Base-by-base conservation (phyloP, 495 filamentous ascomycete genomes). In the Aspergillus campestris region DNA sequence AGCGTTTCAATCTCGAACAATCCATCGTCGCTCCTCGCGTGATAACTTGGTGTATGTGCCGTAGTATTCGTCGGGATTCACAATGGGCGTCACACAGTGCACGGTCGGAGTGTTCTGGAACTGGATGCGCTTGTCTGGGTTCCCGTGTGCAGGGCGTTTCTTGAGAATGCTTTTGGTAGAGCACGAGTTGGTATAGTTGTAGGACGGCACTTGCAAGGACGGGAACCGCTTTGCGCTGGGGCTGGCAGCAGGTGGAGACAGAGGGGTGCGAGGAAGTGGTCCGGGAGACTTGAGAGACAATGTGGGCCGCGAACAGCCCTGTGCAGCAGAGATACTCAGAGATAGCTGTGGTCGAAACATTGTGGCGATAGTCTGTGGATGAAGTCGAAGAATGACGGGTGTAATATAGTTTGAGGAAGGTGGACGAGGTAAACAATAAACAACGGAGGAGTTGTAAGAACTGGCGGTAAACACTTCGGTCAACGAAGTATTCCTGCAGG, bases 121-220 rank as follows among this genome's bases (percentile, higher is more conserved):
- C 33, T 72, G 60, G 28, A 76, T 68, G 45, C 59, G 62, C 52
- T 73, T 77, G 31, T 61, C 52, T n/a, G 51, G 42, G 33, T 51
- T 44, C 11, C 44, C 52, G 24, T 40, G 7, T 27, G 51, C 51
- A 9, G 58, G 35, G 5, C 60, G 60, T 49, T 74, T 75, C 63
- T 74, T 75, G 47, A 75, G 70, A 45, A 75, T 74, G 54, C 73
- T 72, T 62, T 73, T 76, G 31, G 69, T 60, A 0, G 65, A 65
- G 51, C 72, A 67, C 6, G 70, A 59, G 50, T 75, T 73, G 45
- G 51, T 59, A 54, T 75, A 75, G n/a, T 52, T 50, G 48, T 68
- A 71, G 31, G 54, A 52, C 9, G 70, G 67, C 9, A 64, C 55
- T 51, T 72, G 71, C 31, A 68, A 37, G 6, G 64, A 59, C 6